Percentiles rank a stretch among this genome's conserved stretches.
Evolutionary conservation across 805 yeast genomes (phyloP).

Genomic region (Grigorovia jiainica): DNA sequence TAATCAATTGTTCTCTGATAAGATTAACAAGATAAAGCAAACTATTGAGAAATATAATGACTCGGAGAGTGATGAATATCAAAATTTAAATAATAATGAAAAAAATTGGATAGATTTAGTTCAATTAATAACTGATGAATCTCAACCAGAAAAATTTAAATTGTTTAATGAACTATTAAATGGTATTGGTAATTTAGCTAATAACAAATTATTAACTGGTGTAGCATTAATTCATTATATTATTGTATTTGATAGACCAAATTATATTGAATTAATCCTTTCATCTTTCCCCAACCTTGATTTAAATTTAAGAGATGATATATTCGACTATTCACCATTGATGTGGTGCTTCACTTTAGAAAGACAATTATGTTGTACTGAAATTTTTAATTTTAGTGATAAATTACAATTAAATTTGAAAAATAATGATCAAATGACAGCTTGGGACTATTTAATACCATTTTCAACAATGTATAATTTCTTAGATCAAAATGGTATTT

Average conservation of each 20-base stretch:
- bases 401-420: slow-evolving; percentile 38
- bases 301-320: slow-evolving; percentile 41
- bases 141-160: slow-evolving; percentile 15
- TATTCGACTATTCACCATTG: slow-evolving; percentile 53
- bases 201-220: slow-evolving; percentile 29
- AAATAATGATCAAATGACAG: slow-evolving; percentile 28
- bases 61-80: background rate
- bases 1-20: slow-evolving; percentile 1
- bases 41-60: background rate
- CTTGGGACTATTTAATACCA: slow-evolving; percentile 48
- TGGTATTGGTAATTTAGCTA: slow-evolving; percentile 10
- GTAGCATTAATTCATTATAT: slow-evolving; percentile 43
- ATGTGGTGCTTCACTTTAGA: slow-evolving; percentile 81
- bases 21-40: background rate
- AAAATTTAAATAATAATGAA: background rate
- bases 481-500: slow-evolving; percentile 43
- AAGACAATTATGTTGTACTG: slow-evolving; percentile 43
- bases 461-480: slow-evolving; percentile 49
- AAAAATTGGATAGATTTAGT: slow-evolving; percentile 17
- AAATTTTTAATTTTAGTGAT: slow-evolving; percentile 55
- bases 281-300: slow-evolving; percentile 29
- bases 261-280: slow-evolving; percentile 40
- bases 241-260: slow-evolving; percentile 42
- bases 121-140: slow-evolving; percentile 15
- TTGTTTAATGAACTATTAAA: slow-evolving; percentile 13